Percentiles rank a stretch among this genome's conserved stretches.
phyloP scores from a whole-genome alignment of 768 basidiomycete species.

The Hypholoma sublateritium region DNA sequence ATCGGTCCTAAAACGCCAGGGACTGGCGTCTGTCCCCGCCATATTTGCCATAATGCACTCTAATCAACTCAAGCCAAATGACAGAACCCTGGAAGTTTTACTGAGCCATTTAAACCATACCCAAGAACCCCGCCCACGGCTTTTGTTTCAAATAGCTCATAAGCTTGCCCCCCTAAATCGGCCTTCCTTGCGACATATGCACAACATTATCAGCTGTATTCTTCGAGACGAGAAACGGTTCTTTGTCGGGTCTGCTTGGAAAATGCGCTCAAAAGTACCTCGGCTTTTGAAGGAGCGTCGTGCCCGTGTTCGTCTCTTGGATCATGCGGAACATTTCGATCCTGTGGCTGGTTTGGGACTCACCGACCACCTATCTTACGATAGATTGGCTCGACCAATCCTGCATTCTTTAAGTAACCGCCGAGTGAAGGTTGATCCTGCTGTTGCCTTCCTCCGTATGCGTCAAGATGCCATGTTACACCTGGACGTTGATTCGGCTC shows the following conservation, averaged over 20 bases:
- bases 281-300: background rate
- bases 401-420: conserved; percentile 46
- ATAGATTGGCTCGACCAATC: conserved; percentile 30
- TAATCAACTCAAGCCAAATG: conserved; percentile 49
- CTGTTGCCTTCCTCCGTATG: conserved; percentile 62
- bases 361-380: conserved; percentile 26
- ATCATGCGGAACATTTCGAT: conserved; percentile 37
- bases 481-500: conserved; percentile 49
- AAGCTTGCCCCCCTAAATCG: conserved; percentile 41
- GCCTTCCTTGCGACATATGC: conserved; percentile 57
- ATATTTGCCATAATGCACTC: conserved; percentile 58
- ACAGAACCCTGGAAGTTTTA: conserved; percentile 54
- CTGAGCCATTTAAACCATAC: conserved; percentile 48
- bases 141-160: conserved; percentile 48
- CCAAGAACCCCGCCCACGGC: conserved; percentile 42
- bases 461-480: conserved; percentile 56
- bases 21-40: conserved; percentile 44
- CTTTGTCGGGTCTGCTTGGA: conserved; percentile 37
- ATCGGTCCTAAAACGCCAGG: conserved; percentile 46
- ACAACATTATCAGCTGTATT: conserved; percentile 51
- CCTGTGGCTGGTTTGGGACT: conserved; percentile 47
- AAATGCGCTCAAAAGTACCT: conserved; percentile 37
- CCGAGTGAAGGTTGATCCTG: conserved; percentile 52
- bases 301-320: conserved; percentile 3
- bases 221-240: conserved; percentile 51